Percentiles rank a stretch among this genome's conserved stretches.
phyloP scores from a whole-genome alignment of 257 asterid genomes.

The Apocynum venetum region DNA sequence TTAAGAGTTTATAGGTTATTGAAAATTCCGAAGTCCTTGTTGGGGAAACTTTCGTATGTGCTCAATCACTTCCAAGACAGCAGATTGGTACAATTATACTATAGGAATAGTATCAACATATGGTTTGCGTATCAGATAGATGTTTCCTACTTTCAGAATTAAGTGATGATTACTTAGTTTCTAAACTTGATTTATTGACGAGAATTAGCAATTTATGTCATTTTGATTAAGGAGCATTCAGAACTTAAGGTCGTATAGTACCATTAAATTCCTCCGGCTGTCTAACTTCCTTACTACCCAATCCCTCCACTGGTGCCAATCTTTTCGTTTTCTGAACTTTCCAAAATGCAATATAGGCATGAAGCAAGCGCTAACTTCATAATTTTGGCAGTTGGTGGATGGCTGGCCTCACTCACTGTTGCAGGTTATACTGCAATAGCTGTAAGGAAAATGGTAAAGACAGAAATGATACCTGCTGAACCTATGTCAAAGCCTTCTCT shows the following conservation, averaged over 20 bases:
- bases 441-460: slow-evolving; percentile 80
- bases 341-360: not conserved
- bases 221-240: not conserved
- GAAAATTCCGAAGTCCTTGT: not conserved
- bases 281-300: not conserved
- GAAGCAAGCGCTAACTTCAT: not conserved
- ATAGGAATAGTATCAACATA: not conserved
- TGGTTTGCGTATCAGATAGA: not conserved
- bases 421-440: slow-evolving; percentile 93
- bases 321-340: not conserved
- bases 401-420: slow-evolving; percentile 86
- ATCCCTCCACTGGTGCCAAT: not conserved
- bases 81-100: not conserved
- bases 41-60: not conserved
- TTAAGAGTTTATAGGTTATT: too few relatives aligned
- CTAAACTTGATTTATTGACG: not conserved
- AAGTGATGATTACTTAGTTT: not conserved
- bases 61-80: not conserved
- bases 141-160: not conserved
- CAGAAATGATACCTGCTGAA: slow-evolving; percentile 82
- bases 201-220: not conserved
- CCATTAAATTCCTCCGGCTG: not conserved
- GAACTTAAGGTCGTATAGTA: not conserved
- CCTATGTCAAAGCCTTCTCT: slow-evolving; percentile 94
- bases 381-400: slow-evolving; percentile 67